Percentiles rank a stretch among this genome's conserved stretches.
phyloP scores from a whole-genome alignment of 176 grass and related monocot species.

The Zea mays region DNA sequence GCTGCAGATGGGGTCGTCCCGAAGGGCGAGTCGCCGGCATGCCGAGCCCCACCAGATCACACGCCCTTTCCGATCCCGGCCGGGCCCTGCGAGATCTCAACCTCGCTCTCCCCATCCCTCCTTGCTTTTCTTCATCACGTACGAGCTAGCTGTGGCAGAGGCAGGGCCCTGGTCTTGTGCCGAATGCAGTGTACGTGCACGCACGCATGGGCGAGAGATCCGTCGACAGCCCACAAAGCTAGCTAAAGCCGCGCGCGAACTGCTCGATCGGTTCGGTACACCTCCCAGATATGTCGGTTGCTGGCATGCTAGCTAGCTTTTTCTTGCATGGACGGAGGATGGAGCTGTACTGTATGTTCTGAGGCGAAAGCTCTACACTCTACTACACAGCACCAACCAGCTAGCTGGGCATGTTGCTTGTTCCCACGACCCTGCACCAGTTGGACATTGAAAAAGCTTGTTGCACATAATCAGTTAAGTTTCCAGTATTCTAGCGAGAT shows the following conservation, averaged over 20 bases:
- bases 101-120: constrained; percentile 29
- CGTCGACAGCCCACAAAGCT: constrained; percentile 17
- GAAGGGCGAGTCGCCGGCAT: constrained; percentile 40
- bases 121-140: neutral
- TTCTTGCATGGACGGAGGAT: too few species aligned
- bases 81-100: constrained; percentile 19
- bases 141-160: neutral
- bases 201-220: neutral
- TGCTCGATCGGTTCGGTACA: constrained; percentile 7
- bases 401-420: too few species aligned
- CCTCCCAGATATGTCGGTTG: neutral
- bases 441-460: too few species aligned
- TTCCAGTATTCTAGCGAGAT: too few species aligned
- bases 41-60: constrained; percentile 36
- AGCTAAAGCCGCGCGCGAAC: neutral
- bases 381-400: too few species aligned
- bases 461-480: too few species aligned
- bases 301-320: too few species aligned
- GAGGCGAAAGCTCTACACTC: too few species aligned
- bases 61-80: neutral
- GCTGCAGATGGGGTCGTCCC: neutral
- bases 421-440: too few species aligned
- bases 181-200: constrained; percentile 42
- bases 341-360: too few species aligned
- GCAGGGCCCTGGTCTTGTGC: neutral